Base-by-base conservation (phyloP, 352 stramenopile species). In the Pythium diclinum region DNA sequence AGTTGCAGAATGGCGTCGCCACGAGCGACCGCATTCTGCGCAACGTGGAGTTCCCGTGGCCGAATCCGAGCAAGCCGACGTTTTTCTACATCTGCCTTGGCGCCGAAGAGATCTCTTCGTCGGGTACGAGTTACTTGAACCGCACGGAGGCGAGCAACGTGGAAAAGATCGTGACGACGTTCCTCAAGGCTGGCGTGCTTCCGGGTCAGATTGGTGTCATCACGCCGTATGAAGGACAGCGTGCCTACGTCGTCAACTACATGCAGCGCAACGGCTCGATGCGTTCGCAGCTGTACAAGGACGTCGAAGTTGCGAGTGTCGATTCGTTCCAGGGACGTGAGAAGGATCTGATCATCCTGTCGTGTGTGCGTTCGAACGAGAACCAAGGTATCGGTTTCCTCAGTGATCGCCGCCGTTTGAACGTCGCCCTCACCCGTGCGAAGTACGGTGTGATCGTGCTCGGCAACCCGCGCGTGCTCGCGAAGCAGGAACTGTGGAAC, bases 241-340 rank as follows among this genome's bases (percentile, higher is more conserved):
- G 97, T 57, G 96, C 97, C 23, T 99, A 99, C 68, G 88, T 99
- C n/a, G 87, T 98, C 11, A 97, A 97, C 67, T 97, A 99, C 72
- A 98, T 99, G 92, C 86, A 97, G 62, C 85, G 93, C 59, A 96
- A 97, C 42, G 97, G 97, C n/a, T 68, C 92, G 6, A 89, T 99
- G 76, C 88, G 91, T 0, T 89, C 87, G 51, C 86, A 97, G 64
- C 67, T 99, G 6, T 99, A 99, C 75, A 97, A 98, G 76, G 89
- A 98, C 10, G 97, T 99, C 47, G 97, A 99, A 85, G 96, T 99
- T 17, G 97, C 97, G 16, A 98, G 87, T 61, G 98, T 99, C 6
- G 97, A 99, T 84, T 97, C 96, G 61, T 99, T 99, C 74, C 98
- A 99, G 78, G 98, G 98, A 13, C 95, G 98, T 38, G 98, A 99